Evolutionary conservation across 2,329 filamentous ascomycete genomes (phyloP).

Genomic region (Fusarium sp.): DNA sequence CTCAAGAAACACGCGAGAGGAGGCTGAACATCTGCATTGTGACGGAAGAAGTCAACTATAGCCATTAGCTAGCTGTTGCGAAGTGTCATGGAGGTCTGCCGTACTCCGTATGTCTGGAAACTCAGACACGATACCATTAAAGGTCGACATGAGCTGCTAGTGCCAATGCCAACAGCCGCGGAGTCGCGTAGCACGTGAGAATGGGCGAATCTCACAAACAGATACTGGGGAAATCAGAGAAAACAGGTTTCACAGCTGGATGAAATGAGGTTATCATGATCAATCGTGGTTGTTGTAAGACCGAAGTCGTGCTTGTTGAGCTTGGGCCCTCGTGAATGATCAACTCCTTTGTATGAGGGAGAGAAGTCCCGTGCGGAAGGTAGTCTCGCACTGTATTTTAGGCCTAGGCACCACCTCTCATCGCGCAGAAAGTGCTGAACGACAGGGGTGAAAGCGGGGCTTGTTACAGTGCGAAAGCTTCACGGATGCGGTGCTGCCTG

Average conservation of each 20-base stretch:
- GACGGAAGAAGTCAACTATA: constrained; percentile 84
- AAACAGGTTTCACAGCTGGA: not conserved
- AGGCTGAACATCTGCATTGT: constrained; percentile 62
- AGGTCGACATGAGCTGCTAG: constrained; percentile 74
- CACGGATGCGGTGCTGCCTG: not conserved
- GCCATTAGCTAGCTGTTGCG: not conserved
- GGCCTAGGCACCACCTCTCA: not conserved
- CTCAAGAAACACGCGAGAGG: constrained; percentile 89
- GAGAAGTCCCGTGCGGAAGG: not conserved
- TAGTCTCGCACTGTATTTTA: not conserved
- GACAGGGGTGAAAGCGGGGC: not conserved
- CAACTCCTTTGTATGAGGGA: not conserved
- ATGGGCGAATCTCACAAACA: not conserved
- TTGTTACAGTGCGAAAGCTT: not conserved
- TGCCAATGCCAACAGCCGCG: not conserved
- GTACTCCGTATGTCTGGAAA: constrained; percentile 81
- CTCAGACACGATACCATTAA: constrained; percentile 77
- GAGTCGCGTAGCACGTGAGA: not conserved
- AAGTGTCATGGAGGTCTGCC: not conserved
- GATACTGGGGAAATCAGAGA: not conserved
- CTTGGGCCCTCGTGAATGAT: not conserved
- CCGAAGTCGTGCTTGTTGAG: not conserved
- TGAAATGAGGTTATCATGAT: not conserved
- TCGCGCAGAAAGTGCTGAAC: not conserved
- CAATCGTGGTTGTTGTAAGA: not conserved